Evolutionary conservation across 345 rosid genomes (phyloP).

Genomic region (Erucastrum elatum): DNA sequence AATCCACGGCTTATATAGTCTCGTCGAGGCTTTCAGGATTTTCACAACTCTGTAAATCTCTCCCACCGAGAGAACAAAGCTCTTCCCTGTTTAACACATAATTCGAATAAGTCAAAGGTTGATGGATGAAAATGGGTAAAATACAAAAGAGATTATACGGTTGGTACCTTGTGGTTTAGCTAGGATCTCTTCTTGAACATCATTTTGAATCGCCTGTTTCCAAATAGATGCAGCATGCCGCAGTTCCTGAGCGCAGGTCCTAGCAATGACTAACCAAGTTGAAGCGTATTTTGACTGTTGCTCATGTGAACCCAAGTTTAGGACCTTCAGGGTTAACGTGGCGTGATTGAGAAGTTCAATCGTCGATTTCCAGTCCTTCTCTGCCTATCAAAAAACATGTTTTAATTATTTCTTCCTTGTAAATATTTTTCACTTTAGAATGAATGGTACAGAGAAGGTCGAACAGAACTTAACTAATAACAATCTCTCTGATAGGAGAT

Average conservation of each 20-base stretch:
- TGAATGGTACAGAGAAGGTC: conserved; percentile 6
- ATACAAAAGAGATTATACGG: not conserved
- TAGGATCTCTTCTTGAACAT: conserved; percentile 49
- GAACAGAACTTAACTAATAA: conserved; percentile 46
- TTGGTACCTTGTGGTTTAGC: conserved; percentile 60
- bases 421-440: not conserved
- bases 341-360: conserved; percentile 63
- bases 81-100: conserved; percentile 54
- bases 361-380: conserved; percentile 51
- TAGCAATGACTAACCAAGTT: conserved; percentile 62
- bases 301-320: conserved; percentile 55
- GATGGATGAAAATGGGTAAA: not conserved
- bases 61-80: conserved; percentile 62
- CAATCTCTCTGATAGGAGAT: conserved; percentile 57
- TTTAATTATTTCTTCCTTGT: not conserved
- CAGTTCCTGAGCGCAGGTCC: conserved; percentile 69
- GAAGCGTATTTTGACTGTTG: conserved; percentile 59
- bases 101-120: not conserved
- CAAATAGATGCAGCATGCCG: conserved; percentile 75
- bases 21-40: conserved; percentile 59
- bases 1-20: conserved; percentile 81
- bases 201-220: conserved; percentile 56
- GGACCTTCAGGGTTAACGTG: conserved; percentile 51
- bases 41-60: conserved; percentile 76
- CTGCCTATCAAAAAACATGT: conserved; percentile 53